Evolutionary conservation across 139 green algal species (phyloP).

Genomic region (Picochlorum sp.): DNA sequence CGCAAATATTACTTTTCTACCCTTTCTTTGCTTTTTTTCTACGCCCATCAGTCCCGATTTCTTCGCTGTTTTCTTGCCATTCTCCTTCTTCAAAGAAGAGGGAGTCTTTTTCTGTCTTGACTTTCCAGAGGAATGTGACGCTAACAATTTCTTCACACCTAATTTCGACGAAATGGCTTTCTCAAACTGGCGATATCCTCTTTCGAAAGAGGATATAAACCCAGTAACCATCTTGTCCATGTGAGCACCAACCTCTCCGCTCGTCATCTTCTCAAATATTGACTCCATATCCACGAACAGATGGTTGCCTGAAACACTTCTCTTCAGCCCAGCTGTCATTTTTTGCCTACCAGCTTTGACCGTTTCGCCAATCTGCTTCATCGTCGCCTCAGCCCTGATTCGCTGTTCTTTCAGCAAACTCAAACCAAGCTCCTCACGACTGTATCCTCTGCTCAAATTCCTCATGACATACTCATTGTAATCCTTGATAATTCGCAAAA

Average conservation of each 20-base stretch:
- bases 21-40: too few relatives aligned
- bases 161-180: constrained; percentile 6
- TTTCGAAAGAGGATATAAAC: constrained; percentile 23
- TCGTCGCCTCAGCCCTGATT: constrained; percentile 43
- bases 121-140: too few relatives aligned
- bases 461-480: constrained; percentile 91
- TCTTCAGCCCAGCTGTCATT: constrained; percentile 43
- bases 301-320: constrained; percentile 42
- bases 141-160: too few relatives aligned
- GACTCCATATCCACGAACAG: constrained; percentile 47
- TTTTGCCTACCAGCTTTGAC: constrained; percentile 45
- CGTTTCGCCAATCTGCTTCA: constrained; percentile 51
- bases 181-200: constrained; percentile 18
- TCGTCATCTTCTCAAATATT: constrained; percentile 52
- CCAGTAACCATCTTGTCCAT: constrained; percentile 16
- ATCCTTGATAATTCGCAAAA: constrained; percentile 78
- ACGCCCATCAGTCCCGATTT: too few relatives aligned
- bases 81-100: too few relatives aligned
- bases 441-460: constrained; percentile 79
- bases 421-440: constrained; percentile 57
- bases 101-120: too few relatives aligned
- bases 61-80: too few relatives aligned
- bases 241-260: constrained; percentile 19
- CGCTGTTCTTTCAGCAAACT: constrained; percentile 57
- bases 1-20: too few relatives aligned